Percentiles rank a stretch among this genome's conserved stretches.
Conservation (phyloP, 495 filamentous ascomycete genomes). For the Xylaria venustula region DNA sequence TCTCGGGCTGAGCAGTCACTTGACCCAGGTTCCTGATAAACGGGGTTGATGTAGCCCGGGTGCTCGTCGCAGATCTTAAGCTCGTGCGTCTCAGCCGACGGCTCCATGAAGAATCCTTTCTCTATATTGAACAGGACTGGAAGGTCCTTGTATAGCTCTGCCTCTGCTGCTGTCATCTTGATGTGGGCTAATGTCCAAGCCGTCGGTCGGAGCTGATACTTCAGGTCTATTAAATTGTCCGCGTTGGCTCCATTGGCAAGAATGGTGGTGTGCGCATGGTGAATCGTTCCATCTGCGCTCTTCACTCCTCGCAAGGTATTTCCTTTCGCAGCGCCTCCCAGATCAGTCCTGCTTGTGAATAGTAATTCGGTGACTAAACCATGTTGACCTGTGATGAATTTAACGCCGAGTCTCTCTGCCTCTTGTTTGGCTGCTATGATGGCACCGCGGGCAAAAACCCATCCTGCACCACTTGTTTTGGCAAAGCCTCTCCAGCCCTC, state of each 20-base stretch:
- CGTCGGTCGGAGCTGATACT: slow-evolving; percentile 53
- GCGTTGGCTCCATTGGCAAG: slow-evolving; percentile 49
- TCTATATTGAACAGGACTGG: slow-evolving; percentile 54
- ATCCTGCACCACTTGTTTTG: slow-evolving; percentile 44
- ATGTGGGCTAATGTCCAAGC: slow-evolving; percentile 57
- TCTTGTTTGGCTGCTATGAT: slow-evolving; percentile 44
- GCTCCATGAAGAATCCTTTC: slow-evolving; percentile 57
- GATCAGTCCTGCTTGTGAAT: slow-evolving; percentile 38
- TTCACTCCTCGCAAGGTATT: slow-evolving; percentile 12
- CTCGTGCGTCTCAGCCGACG: slow-evolving; percentile 48
- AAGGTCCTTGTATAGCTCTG: slow-evolving; percentile 39
- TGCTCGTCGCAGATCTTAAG: slow-evolving; percentile 59
- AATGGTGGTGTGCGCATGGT: slow-evolving; percentile 29
- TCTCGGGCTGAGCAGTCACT: too few relatives aligned
- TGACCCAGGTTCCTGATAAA: neutral
- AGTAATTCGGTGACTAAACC: slow-evolving; percentile 40
- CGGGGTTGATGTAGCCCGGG: slow-evolving; percentile 53
- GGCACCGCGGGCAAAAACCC: slow-evolving; percentile 51
- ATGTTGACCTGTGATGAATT: slow-evolving; percentile 41
- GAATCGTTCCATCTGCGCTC: slow-evolving; percentile 33
- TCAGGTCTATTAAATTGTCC: slow-evolving; percentile 47
- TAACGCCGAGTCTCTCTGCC: slow-evolving; percentile 43
- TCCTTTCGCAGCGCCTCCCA: slow-evolving; percentile 19
- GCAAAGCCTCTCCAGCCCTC: slow-evolving; percentile 51
- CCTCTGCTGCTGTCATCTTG: slow-evolving; percentile 45